Percentiles rank a stretch among this genome's conserved stretches.
Evolutionary conservation across 2,329 filamentous ascomycete species (phyloP).

Genomic region (Arachnopeziza araneosa): DNA sequence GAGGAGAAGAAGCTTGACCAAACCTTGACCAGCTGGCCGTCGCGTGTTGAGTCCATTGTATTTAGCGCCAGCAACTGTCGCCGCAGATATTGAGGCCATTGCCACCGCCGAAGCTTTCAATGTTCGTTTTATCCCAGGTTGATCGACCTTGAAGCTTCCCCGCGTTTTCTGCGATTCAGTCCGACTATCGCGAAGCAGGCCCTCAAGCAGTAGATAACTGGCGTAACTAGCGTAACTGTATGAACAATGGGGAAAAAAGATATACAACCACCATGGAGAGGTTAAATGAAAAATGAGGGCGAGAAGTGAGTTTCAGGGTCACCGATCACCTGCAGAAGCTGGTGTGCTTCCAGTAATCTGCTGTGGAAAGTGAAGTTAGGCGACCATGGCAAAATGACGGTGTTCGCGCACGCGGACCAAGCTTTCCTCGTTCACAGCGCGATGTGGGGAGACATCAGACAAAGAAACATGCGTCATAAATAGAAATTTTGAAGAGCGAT

Average conservation of each 20-base stretch:
- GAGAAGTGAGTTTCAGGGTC: neutral
- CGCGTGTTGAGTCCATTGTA: neutral
- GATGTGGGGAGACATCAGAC: neutral
- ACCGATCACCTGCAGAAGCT: neutral
- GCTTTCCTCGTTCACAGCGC: neutral
- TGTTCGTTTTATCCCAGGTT: neutral
- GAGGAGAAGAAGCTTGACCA: conserved; percentile 46
- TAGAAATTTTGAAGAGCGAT: neutral
- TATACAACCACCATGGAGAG: neutral
- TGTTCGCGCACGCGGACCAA: neutral
- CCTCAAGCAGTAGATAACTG: neutral
- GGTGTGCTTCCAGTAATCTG: neutral
- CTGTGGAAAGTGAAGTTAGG: neutral
- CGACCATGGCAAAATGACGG: neutral
- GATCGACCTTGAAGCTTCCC: neutral
- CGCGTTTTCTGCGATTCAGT: neutral
- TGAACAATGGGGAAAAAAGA: neutral
- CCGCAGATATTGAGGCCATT: neutral
- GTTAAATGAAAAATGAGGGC: neutral
- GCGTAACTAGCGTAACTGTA: too few relatives aligned
- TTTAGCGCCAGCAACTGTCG: neutral
- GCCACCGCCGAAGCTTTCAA: neutral
- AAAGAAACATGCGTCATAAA: neutral
- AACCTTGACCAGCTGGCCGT: conserved; percentile 25
- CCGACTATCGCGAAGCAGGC: too few relatives aligned